Conservation (phyloP, 768 basidiomycete species). For the Boletellus emodensis region DNA sequence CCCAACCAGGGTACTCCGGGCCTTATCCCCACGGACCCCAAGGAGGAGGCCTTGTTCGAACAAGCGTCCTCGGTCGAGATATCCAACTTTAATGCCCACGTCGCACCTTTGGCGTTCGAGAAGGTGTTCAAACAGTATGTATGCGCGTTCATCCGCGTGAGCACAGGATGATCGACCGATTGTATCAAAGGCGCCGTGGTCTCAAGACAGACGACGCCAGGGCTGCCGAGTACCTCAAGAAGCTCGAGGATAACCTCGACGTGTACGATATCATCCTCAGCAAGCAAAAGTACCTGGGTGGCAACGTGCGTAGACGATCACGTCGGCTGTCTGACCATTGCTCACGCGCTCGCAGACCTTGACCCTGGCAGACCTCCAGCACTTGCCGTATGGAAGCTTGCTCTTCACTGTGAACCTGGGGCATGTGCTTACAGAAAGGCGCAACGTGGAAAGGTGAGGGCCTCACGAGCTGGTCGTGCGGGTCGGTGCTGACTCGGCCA, state of each 20-base stretch:
- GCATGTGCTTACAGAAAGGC: constrained; percentile 31
- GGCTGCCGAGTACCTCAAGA: constrained; percentile 9
- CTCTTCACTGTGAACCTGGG: constrained; percentile 24
- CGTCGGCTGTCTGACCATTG: background rate
- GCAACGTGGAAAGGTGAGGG: constrained; percentile 43
- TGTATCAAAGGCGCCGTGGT: constrained; percentile 15
- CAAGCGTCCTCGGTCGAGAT: constrained; percentile 44
- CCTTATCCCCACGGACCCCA: constrained; percentile 45
- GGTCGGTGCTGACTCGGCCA: constrained; percentile 13
- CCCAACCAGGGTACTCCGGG: constrained; percentile 41
- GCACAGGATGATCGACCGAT: background rate
- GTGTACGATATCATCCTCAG: constrained; percentile 51
- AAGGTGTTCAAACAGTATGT: constrained; percentile 50
- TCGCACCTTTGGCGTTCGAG: constrained; percentile 40
- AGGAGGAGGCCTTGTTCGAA: constrained; percentile 31
- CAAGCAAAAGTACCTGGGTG: constrained; percentile 55
- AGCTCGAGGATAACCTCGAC: constrained; percentile 38
- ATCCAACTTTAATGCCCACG: constrained; percentile 46
- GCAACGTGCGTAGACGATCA: constrained; percentile 39
- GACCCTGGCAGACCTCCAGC: constrained; percentile 57
- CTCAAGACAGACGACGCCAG: constrained; percentile 18
- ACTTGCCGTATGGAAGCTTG: constrained; percentile 44
- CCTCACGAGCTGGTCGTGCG: background rate
- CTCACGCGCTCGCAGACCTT: constrained; percentile 31
- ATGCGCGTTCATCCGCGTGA: background rate